Percentiles rank a stretch among this genome's conserved stretches.
Conservation (phyloP, 768 basidiomycete genomes). For the Favolaschia claudopus region DNA sequence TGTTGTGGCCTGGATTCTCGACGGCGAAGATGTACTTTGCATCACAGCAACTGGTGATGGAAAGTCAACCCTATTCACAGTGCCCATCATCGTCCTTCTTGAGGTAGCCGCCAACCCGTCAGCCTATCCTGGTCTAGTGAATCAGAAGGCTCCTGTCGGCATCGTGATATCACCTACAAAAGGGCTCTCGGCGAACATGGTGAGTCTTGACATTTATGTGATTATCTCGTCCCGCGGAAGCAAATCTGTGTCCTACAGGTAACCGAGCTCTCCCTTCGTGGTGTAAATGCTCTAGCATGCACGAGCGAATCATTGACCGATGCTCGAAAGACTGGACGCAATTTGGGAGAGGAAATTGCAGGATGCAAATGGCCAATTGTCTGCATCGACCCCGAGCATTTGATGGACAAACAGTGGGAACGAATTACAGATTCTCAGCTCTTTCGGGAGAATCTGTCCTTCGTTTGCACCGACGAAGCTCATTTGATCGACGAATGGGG, state of each 20-base stretch:
- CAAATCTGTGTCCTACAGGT: not conserved
- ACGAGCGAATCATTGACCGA: conserved; percentile 8
- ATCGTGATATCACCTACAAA: conserved; percentile 4
- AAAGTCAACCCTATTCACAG: conserved; percentile 15
- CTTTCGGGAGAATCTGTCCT: conserved; percentile 14
- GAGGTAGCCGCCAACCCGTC: conserved; percentile 5
- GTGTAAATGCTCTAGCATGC: conserved; percentile 3
- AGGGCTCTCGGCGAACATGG: conserved; percentile 4
- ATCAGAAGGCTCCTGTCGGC: not conserved
- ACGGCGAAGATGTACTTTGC: conserved; percentile 11
- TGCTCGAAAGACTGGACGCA: conserved; percentile 9
- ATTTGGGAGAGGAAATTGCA: conserved; percentile 3
- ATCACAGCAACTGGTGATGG: conserved; percentile 14
- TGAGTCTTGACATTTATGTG: not conserved
- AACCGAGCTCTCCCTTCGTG: not conserved
- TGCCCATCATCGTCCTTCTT: conserved; percentile 12
- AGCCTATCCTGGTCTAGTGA: conserved; percentile 1
- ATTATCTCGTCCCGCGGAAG: not conserved
- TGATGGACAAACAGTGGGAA: not conserved
- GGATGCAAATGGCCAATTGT: conserved; percentile 7
- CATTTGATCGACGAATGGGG: conserved; percentile 22
- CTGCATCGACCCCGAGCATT: conserved; percentile 19
- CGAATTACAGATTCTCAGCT: not conserved
- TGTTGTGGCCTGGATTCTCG: conserved; percentile 17
- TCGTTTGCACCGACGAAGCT: conserved; percentile 10